Evolutionary conservation across 495 filamentous ascomycete species (phyloP).

Genomic region (Penicillium steckii): DNA sequence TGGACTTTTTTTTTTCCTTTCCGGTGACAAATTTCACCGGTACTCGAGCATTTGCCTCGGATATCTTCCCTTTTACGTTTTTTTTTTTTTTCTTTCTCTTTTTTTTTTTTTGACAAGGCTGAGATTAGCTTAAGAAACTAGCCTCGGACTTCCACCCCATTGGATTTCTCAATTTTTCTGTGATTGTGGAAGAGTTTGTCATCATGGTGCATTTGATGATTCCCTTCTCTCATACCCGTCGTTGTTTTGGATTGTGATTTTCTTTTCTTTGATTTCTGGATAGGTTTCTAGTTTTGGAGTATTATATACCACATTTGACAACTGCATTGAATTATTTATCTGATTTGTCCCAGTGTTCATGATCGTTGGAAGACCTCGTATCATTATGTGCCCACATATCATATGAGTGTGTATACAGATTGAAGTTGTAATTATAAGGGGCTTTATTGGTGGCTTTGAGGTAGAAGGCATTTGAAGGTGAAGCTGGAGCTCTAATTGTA

Average conservation of each 20-base stretch:
- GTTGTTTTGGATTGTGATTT: not conserved
- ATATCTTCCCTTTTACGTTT: not conserved
- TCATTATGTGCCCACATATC: too few relatives aligned
- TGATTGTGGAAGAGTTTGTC: not conserved
- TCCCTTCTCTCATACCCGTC: constrained; percentile 12
- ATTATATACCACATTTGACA: constrained; percentile 1
- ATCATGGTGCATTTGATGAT: constrained; percentile 19
- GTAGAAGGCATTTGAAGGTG: too few relatives aligned
- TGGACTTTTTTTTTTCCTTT: not conserved
- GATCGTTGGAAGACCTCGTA: too few relatives aligned
- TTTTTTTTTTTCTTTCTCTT: not conserved
- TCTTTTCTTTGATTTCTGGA: constrained; percentile 2
- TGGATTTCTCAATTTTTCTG: not conserved
- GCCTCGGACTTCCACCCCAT: constrained; percentile 1
- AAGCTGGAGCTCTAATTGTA: too few relatives aligned
- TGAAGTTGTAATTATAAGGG: too few relatives aligned
- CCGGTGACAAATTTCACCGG: constrained; percentile 5
- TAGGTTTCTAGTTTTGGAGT: constrained; percentile 3
- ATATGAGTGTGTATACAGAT: too few relatives aligned
- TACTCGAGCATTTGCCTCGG: constrained; percentile 1
- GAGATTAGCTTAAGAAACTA: not conserved
- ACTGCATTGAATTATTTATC: too few relatives aligned
- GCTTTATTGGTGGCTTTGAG: too few relatives aligned
- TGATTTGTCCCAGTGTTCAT: too few relatives aligned
- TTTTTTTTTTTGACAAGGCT: not conserved